These are phyloP conservation scores for Neospora caninum DNA, from an alignment of 169 alveolate genomes.

Conservation along the genomic window DNA sequence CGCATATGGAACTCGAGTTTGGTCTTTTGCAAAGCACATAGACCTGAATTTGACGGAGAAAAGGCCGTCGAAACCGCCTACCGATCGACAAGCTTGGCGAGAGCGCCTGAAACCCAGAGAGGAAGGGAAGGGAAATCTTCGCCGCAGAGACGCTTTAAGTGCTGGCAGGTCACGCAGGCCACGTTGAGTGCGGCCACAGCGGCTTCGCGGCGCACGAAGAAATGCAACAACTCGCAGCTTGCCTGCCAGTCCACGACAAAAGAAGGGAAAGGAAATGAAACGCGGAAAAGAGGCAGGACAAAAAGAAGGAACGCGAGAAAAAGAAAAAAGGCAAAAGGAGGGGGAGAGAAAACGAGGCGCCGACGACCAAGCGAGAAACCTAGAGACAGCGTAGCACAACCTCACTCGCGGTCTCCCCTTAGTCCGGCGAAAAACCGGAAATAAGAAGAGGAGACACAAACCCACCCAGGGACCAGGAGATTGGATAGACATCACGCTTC, in stretches of 20 bases:
- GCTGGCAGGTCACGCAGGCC: neutral
- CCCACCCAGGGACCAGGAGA: no score
- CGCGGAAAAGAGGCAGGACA: no score
- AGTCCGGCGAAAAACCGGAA: no score
- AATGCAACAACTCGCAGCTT: neutral
- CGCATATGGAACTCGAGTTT: neutral
- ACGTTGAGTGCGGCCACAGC: neutral
- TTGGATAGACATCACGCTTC: no score
- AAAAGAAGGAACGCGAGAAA: no score
- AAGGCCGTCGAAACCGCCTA: neutral
- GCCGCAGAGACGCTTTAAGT: neutral
- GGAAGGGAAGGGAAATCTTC: neutral
- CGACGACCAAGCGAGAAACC: no score
- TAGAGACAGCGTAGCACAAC: no score
- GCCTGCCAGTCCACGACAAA: neutral
- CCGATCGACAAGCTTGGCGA: slow-evolving; percentile 7
- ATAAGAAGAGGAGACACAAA: no score
- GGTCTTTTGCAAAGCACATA: neutral
- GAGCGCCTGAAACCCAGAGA: neutral
- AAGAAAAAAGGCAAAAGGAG: no score
- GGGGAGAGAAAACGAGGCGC: no score
- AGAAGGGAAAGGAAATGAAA: neutral
- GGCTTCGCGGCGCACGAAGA: neutral
- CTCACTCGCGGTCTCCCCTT: no score
- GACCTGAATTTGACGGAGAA: neutral